Percentiles rank a stretch among this genome's conserved stretches.
Evolutionary conservation across 495 filamentous ascomycete species (phyloP).

Genomic region (Penicillium taxi): DNA sequence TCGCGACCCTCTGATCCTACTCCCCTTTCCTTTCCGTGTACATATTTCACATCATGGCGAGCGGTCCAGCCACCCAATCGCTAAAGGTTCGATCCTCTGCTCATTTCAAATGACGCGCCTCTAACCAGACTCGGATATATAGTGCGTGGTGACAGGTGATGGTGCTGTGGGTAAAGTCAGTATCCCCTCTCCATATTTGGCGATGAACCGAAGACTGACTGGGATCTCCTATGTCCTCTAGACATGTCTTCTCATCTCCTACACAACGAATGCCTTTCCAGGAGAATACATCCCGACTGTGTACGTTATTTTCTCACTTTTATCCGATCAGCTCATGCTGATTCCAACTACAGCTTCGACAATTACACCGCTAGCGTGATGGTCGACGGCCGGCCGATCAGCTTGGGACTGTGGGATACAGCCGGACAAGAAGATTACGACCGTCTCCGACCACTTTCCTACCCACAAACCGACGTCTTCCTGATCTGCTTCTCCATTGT

Average conservation of each 20-base stretch:
- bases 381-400: constrained; percentile 96
- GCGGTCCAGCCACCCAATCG: constrained; percentile 62
- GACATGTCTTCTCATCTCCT: constrained; percentile 99
- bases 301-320: constrained; percentile 49
- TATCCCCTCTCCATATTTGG: constrained; percentile 4
- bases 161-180: constrained; percentile 96
- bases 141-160: constrained; percentile 98
- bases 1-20: too few relatives aligned
- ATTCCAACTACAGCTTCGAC: constrained; percentile 63
- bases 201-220: constrained; percentile 6
- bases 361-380: constrained; percentile 99
- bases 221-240: constrained; percentile 26
- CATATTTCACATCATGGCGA: constrained; percentile 46
- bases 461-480: constrained; percentile 97
- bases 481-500: constrained; percentile 98
- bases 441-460: constrained; percentile 86
- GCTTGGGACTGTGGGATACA: constrained; percentile 96
- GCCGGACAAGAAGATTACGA: constrained; percentile 99
- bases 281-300: constrained; percentile 99
- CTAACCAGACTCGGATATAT: constrained; percentile 12
- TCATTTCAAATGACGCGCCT: constrained; percentile 3
- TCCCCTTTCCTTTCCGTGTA: constrained; percentile 14
- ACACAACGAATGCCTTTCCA: constrained; percentile 98
- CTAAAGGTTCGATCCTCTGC: constrained; percentile 51
- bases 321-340: neutral